Base-by-base conservation (phyloP, 2,329 filamentous ascomycete species). In the Aspergillus glaucus region DNA sequence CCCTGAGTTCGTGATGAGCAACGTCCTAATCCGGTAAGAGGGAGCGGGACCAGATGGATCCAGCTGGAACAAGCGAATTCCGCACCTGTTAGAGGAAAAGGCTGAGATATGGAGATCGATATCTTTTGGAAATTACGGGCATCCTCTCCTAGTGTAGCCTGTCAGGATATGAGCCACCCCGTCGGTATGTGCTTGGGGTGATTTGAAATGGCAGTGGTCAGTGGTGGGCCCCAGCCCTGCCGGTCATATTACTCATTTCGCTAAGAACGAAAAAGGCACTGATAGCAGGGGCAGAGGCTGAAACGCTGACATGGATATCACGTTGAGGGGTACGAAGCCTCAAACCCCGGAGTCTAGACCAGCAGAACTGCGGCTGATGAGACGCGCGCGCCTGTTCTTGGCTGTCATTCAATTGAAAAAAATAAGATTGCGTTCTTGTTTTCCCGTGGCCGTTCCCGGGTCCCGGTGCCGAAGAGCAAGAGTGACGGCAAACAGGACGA, bases 341-440 rank as follows among this genome's bases (percentile, higher is more conserved):
- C 17, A 40, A 19, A 5, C 19, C 17, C 10, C 37, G 4, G 17
- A 14, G 19, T 10, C 37, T 40, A 40, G 37, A 22, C 37, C 17
- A 19, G 37, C 17, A 19, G 17, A 17, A 40, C 10, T 19, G 37
- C 37, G 10, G 37, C 37, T 40, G 17, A 40, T 15, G 37, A 21
- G 17, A 21, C 34, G 34, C 37, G 32, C 37, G 37, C 15, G 37
- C 15, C 17, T 40, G 37, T 19, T 21, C 15, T 43, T 32, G 45
- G n/a, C 8, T 49, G 41, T 28, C 53, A 36, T 36, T 19, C 34
- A 42, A 40, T 49, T 28, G 43, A 42, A 49, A 10, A 8, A 14
- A 3, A 10, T 14, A 21, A 22, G 37, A 40, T 40, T 40, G 10
- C 17, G 17, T 14, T 40, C 37, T 21, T 14, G 9, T 12, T 21